These are phyloP conservation scores for Lentinus brumalis DNA, from an alignment of 768 basidiomycete species.

Conservation along the genomic window DNA sequence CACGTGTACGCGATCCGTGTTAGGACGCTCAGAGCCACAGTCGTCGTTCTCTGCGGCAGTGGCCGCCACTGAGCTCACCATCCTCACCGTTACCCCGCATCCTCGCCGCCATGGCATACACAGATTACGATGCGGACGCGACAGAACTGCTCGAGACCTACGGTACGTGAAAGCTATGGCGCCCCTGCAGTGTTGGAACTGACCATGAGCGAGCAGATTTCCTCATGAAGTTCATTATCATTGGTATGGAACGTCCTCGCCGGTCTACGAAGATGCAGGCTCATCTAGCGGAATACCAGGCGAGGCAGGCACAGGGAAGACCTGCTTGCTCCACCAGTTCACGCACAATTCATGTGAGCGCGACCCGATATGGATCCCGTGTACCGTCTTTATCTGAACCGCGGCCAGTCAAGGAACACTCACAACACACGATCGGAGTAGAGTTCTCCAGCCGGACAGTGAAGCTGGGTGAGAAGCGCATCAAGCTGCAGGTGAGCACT, in stretches of 20 bases:
- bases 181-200: not conserved
- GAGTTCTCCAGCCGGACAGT: conserved; percentile 96
- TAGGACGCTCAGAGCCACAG: conserved; percentile 19
- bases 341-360: conserved; percentile 91
- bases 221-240: conserved; percentile 97
- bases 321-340: conserved; percentile 94
- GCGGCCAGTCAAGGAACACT: conserved; percentile 85
- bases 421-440: conserved; percentile 97
- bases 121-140: conserved; percentile 75
- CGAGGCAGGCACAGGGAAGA: conserved; percentile 97
- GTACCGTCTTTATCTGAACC: conserved; percentile 5
- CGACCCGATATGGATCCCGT: not conserved
- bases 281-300: conserved; percentile 48
- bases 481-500: conserved; percentile 84
- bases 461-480: conserved; percentile 89
- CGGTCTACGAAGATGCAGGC: not conserved
- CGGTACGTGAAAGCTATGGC: conserved; percentile 49
- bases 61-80: conserved; percentile 9
- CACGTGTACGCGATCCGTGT: conserved; percentile 9
- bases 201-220: conserved; percentile 58
- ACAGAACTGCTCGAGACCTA: conserved; percentile 95
- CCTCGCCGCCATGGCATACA: conserved; percentile 15
- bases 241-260: conserved; percentile 55
- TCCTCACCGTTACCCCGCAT: not conserved
- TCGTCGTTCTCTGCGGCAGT: conserved; percentile 20